These are phyloP conservation scores for Komagataella pseudopastoris DNA, from an alignment of 805 yeast species.

Conservation along the genomic window DNA sequence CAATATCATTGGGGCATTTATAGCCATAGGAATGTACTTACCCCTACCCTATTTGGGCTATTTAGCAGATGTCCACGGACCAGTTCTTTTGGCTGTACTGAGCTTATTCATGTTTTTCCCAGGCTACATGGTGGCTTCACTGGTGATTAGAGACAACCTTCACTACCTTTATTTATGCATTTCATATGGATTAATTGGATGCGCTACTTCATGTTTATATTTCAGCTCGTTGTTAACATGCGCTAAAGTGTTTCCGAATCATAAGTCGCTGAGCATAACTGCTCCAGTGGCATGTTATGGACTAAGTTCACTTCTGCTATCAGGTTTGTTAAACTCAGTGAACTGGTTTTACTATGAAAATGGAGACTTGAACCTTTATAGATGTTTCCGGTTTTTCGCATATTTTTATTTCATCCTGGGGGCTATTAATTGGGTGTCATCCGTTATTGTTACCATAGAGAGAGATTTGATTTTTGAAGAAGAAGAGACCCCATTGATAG, in stretches of 20 bases:
- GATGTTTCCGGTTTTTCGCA: constrained; percentile 40
- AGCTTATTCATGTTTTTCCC: constrained; percentile 53
- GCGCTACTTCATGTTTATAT: constrained; percentile 61
- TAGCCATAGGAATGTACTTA: constrained; percentile 72
- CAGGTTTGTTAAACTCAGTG: constrained; percentile 38
- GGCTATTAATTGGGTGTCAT: constrained; percentile 45
- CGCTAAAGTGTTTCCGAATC: constrained; percentile 70
- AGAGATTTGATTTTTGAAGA: constrained; percentile 27
- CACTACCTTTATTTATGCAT: constrained; percentile 24
- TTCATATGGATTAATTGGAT: constrained; percentile 48
- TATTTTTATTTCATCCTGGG: constrained; percentile 43
- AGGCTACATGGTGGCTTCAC: constrained; percentile 43
- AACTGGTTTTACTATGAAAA: constrained; percentile 19
- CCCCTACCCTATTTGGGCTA: constrained; percentile 76
- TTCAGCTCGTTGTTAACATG: constrained; percentile 66
- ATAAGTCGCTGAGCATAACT: constrained; percentile 71
- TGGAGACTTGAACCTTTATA: constrained; percentile 27
- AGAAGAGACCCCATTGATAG: constrained; percentile 21
- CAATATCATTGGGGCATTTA: constrained; percentile 62
- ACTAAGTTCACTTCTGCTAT: constrained; percentile 59
- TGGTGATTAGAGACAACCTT: constrained; percentile 16
- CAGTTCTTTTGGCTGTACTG: constrained; percentile 52
- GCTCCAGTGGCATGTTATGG: constrained; percentile 87
- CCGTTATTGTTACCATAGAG: constrained; percentile 50
- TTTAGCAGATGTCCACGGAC: constrained; percentile 77